Evolutionary conservation across 2,329 filamentous ascomycete genomes (phyloP).

Genomic region (Apiospora kogelbergensis): DNA sequence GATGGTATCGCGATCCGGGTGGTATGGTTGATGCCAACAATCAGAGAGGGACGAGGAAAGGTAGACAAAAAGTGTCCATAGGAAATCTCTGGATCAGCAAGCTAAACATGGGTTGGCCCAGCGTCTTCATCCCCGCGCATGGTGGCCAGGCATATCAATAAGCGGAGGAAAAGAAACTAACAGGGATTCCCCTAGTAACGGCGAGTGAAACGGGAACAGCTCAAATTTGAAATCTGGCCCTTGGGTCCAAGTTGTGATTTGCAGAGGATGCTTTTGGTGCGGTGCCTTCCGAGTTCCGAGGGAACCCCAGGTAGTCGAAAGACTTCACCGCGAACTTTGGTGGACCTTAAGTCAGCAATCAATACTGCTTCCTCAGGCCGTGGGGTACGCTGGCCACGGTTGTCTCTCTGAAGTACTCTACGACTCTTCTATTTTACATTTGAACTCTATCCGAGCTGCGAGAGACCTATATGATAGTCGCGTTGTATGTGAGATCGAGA

Average conservation of each 20-base stretch:
- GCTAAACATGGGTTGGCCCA: background rate
- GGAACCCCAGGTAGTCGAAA: too few species aligned
- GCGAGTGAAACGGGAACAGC: background rate
- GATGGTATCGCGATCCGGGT: background rate
- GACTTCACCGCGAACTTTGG: too few species aligned
- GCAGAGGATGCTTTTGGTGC: background rate
- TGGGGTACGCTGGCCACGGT: too few species aligned
- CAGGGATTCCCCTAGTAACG: background rate
- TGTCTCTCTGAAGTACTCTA: too few species aligned
- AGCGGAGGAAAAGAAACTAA: background rate
- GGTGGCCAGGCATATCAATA: constrained; percentile 39
- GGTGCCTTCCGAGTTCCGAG: background rate
- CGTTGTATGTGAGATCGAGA: too few species aligned
- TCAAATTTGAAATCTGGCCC: background rate
- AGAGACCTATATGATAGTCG: too few species aligned
- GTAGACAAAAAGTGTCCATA: background rate
- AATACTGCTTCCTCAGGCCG: too few species aligned
- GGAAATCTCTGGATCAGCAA: background rate
- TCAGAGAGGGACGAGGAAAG: background rate
- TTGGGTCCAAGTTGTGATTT: background rate
- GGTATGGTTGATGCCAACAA: background rate
- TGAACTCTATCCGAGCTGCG: too few species aligned
- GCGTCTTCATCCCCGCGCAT: background rate
- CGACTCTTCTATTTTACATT: too few species aligned
- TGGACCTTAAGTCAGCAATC: too few species aligned